These are phyloP conservation scores for Ophiocordyceps camponoti-floridani DNA, from an alignment of 2,329 filamentous ascomycete genomes.

Conservation along the genomic window DNA sequence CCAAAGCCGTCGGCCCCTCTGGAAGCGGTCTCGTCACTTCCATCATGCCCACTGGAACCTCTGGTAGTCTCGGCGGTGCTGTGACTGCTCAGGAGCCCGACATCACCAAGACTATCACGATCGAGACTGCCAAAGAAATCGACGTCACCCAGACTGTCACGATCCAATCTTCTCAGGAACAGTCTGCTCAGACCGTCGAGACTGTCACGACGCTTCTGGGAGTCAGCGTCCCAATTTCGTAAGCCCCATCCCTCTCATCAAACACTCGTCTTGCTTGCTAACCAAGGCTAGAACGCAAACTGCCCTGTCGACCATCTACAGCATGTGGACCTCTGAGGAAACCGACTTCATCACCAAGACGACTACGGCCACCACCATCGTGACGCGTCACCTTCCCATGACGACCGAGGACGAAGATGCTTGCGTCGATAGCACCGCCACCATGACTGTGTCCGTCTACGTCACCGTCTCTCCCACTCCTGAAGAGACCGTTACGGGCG, in stretches of 20 bases:
- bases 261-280: neutral
- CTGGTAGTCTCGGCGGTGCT: neutral
- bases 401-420: neutral
- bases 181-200: constrained; percentile 1
- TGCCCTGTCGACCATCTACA: constrained; percentile 15
- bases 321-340: constrained; percentile 6
- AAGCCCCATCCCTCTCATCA: constrained; percentile 5
- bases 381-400: neutral
- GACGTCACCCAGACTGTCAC: neutral
- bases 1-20: constrained; percentile 2
- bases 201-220: constrained; percentile 1
- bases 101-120: neutral
- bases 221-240: constrained; percentile 17
- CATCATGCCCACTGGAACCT: neutral
- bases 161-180: neutral
- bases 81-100: neutral
- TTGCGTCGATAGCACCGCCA: constrained; percentile 6
- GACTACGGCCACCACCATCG: constrained; percentile 6
- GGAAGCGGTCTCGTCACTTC: constrained; percentile 3
- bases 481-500: constrained; percentile 10
- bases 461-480: constrained; percentile 7
- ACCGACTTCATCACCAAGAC: constrained; percentile 5
- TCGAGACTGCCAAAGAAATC: neutral
- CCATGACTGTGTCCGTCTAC: constrained; percentile 8
- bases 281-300: constrained; percentile 14